Conservation (phyloP, 2,329 filamentous ascomycete species). For the Metarhizium anisopliae region DNA sequence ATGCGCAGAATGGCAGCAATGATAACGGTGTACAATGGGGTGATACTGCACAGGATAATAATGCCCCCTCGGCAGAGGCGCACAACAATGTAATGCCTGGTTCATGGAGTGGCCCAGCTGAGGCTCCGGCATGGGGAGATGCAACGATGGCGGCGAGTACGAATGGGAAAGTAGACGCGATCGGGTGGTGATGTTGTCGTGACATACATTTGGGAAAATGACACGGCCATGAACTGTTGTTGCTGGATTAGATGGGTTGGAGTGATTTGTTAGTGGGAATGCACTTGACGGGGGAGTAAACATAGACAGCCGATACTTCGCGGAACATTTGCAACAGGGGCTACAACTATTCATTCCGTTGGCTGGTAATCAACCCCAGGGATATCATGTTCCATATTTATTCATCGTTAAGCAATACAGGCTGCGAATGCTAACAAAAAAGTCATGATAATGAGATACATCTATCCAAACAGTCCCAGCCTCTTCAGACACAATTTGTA, state of each 20-base stretch:
- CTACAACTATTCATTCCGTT: neutral
- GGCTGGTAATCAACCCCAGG: neutral
- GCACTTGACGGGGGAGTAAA: too few species aligned
- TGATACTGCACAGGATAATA: neutral
- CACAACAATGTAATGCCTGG: conserved; percentile 24
- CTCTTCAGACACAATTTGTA: neutral
- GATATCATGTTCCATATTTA: neutral
- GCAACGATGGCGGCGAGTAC: conserved; percentile 22
- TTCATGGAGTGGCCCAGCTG: conserved; percentile 15
- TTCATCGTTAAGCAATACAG: neutral
- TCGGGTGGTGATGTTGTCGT: neutral
- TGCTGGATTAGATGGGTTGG: neutral
- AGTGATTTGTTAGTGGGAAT: neutral
- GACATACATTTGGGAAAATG: neutral
- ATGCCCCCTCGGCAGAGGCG: neutral
- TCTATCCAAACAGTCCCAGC: neutral
- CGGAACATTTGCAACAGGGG: too few species aligned
- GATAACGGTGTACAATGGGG: neutral
- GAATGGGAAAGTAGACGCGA: conserved; percentile 12
- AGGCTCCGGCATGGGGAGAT: conserved; percentile 21
- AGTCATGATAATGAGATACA: neutral
- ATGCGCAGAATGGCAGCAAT: neutral
- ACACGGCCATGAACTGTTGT: too few species aligned
- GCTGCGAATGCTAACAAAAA: neutral
- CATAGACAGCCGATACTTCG: too few species aligned